Evolutionary conservation across 495 filamentous ascomycete genomes (phyloP).

Genomic region (Aspergillus campestris): DNA sequence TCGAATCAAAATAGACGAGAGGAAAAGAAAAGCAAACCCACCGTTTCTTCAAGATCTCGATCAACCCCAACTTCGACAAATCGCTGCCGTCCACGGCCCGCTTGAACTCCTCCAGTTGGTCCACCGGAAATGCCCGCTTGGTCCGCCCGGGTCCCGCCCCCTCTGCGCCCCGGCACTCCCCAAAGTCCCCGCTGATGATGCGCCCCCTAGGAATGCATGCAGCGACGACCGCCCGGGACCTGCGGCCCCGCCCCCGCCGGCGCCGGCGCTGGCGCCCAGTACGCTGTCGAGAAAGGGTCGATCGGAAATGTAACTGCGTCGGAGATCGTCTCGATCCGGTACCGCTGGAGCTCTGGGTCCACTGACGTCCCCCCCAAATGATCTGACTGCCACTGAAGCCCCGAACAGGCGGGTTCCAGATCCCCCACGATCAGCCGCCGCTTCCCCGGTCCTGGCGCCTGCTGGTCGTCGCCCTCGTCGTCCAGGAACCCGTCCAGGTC

Average conservation of each 20-base stretch:
- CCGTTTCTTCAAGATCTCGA: slow-evolving; percentile 67
- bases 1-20: background rate
- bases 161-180: slow-evolving; percentile 4
- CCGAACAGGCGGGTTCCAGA: slow-evolving; percentile 65
- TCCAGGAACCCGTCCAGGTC: slow-evolving; percentile 49
- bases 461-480: slow-evolving; percentile 37
- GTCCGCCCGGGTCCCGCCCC: slow-evolving; percentile 16
- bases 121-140: slow-evolving; percentile 39
- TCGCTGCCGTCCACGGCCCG: slow-evolving; percentile 58
- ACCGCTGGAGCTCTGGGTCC: slow-evolving; percentile 40
- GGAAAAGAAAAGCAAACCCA: slow-evolving; percentile 15
- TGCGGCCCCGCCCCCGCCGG: background rate
- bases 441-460: slow-evolving; percentile 23
- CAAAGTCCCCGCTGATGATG: slow-evolving; percentile 2
- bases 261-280: slow-evolving; percentile 45
- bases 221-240: slow-evolving; percentile 14
- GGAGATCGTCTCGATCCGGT: slow-evolving; percentile 65
- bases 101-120: slow-evolving; percentile 67
- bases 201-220: slow-evolving; percentile 17
- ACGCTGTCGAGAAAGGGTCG: slow-evolving; percentile 73
- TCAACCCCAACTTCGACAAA: slow-evolving; percentile 64
- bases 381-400: slow-evolving; percentile 64
- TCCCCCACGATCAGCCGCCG: slow-evolving; percentile 52
- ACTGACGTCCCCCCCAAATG: slow-evolving; percentile 6
- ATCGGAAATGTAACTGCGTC: slow-evolving; percentile 50